Evolutionary conservation across 495 filamentous ascomycete genomes (phyloP).

Genomic region (Tuber microsphaerosporum): DNA sequence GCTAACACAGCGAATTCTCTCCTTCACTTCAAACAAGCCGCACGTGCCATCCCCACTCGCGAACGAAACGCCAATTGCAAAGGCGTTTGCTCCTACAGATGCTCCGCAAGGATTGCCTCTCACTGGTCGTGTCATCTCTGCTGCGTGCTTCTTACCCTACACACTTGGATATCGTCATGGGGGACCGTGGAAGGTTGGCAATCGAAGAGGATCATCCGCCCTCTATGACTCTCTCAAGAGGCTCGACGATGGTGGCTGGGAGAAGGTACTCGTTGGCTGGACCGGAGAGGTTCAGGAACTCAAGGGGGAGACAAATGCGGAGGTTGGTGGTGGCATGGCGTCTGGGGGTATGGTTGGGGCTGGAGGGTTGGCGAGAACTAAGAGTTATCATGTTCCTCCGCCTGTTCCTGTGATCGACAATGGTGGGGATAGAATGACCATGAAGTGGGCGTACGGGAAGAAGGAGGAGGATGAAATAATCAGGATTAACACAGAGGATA

Average conservation of each 20-base stretch:
- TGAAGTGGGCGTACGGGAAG: slow-evolving; percentile 50
- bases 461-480: slow-evolving; percentile 58
- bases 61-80: slow-evolving; percentile 20
- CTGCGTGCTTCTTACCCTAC: slow-evolving; percentile 77
- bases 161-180: slow-evolving; percentile 58
- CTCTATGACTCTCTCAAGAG: slow-evolving; percentile 82
- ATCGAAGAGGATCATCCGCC: slow-evolving; percentile 75
- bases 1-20: slow-evolving; percentile 16
- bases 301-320: slow-evolving; percentile 13
- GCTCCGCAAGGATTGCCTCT: slow-evolving; percentile 50
- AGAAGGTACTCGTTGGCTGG: slow-evolving; percentile 84
- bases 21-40: slow-evolving; percentile 18
- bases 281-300: slow-evolving; percentile 70
- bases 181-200: slow-evolving; percentile 68
- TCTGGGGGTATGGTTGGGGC: slow-evolving; percentile 17
- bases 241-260: slow-evolving; percentile 73
- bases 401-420: slow-evolving; percentile 35
- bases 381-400: slow-evolving; percentile 36
- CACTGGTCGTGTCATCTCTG: slow-evolving; percentile 77
- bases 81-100: slow-evolving; percentile 18
- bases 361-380: slow-evolving; percentile 26
- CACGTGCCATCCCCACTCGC: slow-evolving; percentile 23
- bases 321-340: slow-evolving; percentile 35
- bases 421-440: slow-evolving; percentile 37
- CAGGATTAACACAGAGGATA: slow-evolving; percentile 58